Conservation (phyloP, 2,329 filamentous ascomycete species). For the Verticillium alfalfae region DNA sequence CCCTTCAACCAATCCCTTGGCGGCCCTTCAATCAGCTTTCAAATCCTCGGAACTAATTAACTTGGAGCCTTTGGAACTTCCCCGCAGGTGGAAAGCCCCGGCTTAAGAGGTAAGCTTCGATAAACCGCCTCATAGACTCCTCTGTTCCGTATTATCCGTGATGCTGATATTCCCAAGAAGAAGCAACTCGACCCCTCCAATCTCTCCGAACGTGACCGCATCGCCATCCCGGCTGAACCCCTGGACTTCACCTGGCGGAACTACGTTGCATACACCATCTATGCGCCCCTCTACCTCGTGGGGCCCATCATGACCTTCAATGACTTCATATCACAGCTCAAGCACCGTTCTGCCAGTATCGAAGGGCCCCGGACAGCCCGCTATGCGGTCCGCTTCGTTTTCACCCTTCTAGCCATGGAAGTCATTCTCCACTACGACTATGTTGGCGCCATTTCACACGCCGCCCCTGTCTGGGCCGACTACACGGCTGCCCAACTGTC, state of each 20-base stretch:
- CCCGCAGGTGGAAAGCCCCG: too few species aligned
- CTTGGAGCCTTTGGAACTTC: too few species aligned
- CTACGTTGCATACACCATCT: constrained; percentile 84
- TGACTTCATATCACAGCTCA: constrained; percentile 86
- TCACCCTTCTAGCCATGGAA: constrained; percentile 85
- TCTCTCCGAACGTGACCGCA: constrained; percentile 83
- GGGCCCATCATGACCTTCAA: constrained; percentile 97
- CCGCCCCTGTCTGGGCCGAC: constrained; percentile 69
- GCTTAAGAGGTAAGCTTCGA: constrained; percentile 66
- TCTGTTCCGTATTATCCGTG: background rate
- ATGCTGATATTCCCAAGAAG: constrained; percentile 79
- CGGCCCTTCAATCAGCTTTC: too few species aligned
- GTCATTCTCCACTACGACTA: constrained; percentile 88
- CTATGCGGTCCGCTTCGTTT: constrained; percentile 76
- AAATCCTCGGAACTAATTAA: too few species aligned
- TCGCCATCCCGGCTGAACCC: constrained; percentile 66
- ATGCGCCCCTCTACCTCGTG: constrained; percentile 86
- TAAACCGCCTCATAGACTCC: background rate
- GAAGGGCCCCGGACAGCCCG: constrained; percentile 65
- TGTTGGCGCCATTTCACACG: constrained; percentile 84
- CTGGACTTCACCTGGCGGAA: constrained; percentile 75
- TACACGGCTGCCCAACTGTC: constrained; percentile 86
- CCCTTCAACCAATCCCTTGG: too few species aligned
- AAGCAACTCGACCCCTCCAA: constrained; percentile 86
- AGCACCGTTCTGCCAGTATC: constrained; percentile 67